Evolutionary conservation across 1,139 yeast genomes (phyloP), one percentile per base, ranked within the genome.

Genomic region (Hyphopichia burtonii): DNA sequence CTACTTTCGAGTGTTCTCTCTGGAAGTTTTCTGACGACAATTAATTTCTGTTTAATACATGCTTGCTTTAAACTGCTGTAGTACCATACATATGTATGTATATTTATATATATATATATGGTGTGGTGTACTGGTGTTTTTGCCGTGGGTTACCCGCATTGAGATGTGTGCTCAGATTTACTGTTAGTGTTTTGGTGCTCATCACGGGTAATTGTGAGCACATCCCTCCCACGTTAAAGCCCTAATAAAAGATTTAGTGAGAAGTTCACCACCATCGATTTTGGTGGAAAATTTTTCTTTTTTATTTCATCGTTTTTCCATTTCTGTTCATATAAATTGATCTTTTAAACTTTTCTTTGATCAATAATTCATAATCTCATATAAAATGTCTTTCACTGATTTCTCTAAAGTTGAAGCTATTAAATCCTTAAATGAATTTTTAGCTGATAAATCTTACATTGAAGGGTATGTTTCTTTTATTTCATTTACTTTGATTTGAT

Each of bases 381-480:
- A 19, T 33, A 37, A n/a, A 22, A 84, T 85, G 91, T 81, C 91
- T 64, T 83, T 78, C 79, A 68, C 89, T 51, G 89, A 84, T 67
- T 84, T 84, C 80, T 79, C 90, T 55, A 83, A 83, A 71, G 77
- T 80, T 61, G 90, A 83, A 74, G 78, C 97, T 67, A 74, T 91
- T 67, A 76, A 86, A 71, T 77, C 89, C 68, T 86, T 91, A 69
- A 84, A 90, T 87, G 78, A 79, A 60, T 83, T 80, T 80, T 83
- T 91, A 74, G 88, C 85, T 71, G 91, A 86, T 75, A 87, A 89
- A 80, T 86, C 95, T 55, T 90, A 89, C 86, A 66, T 90, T 61
- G 93, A 87, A 68, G 96, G 96, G 95, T 88, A 85, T 70, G 95
- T 78, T 41, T 40, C 34, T 35, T 12, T 19, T 18, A 19, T 33